Base-by-base conservation (phyloP, 139 green algal genomes). In the Chlorella sorokiniana region DNA sequence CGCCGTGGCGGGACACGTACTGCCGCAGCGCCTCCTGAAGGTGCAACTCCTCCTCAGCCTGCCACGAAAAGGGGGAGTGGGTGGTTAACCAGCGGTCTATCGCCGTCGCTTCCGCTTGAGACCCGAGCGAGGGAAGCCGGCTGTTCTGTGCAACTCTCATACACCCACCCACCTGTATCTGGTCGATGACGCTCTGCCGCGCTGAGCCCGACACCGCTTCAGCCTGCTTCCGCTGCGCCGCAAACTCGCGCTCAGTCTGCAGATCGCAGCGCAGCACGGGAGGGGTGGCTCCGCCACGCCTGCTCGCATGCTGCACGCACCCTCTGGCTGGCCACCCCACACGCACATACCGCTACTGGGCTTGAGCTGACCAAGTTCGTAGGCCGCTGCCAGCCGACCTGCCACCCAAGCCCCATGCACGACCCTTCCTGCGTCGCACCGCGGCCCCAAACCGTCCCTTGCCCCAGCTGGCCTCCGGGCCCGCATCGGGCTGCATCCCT, bases 21-120 rank as follows among this genome's bases (percentile, higher is more conserved):
- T 44, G 65, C 18, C 63, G 64, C 56, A 86, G 29, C 31, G 73
- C 82, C 62, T 71, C 31, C 73, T 86, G 45, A 63, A 86, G 63
- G 35, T 86, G 75, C 35, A 23, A 3, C 56, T 83, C 82, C 65
- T 86, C 82, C 37, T 84, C 82, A 0, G 51, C 37, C 79, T 86
- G 81, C 59, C 51, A 64, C 4, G 31, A 4, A 22, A 16, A 23
- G 22, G 8, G 52, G 27, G 42, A n/a, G 62, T 41, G 38, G 29
- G 42, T 7, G 65, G 65, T 22, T 25, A 37, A 35, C 18, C 23
- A 65, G 59, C 1, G 25, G 25, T 25, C 25, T 37, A 29, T 25
- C 23, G 25, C 59, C 11, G 59, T 18, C 11, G 27, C 27, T 33
- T 18, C 14, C 14, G 54, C 54, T 8, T 41, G 35, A 2, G 44